Percentiles rank a stretch among this genome's conserved stretches.
Evolutionary conservation across 192 early-diverging fungal species (phyloP).

Genomic region (Coemansia sp.): DNA sequence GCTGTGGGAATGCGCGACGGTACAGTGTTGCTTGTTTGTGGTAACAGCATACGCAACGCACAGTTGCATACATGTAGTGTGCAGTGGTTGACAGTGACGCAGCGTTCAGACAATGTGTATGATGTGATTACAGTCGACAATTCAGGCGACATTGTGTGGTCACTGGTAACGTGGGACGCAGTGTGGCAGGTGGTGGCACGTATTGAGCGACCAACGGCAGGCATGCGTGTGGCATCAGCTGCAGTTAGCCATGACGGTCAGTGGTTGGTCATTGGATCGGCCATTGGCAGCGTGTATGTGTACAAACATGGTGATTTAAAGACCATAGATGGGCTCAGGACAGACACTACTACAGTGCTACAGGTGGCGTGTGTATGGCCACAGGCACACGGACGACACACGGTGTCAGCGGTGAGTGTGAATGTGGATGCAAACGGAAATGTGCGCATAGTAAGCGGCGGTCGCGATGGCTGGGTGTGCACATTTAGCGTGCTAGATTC

Average conservation of each 20-base stretch:
- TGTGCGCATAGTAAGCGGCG: slow-evolving; percentile 14
- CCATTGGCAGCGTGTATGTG: slow-evolving; percentile 16
- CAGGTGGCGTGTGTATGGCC: not conserved
- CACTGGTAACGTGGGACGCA: not conserved
- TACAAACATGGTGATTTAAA: not conserved
- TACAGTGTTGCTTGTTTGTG: not conserved
- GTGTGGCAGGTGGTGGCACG: not conserved
- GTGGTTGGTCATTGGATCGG: slow-evolving; percentile 20
- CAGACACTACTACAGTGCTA: not conserved
- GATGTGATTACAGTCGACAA: slow-evolving; percentile 9
- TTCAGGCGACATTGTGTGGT: not conserved
- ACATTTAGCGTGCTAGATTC: not conserved
- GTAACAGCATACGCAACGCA: not conserved
- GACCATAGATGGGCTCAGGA: not conserved
- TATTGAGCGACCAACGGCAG: slow-evolving; percentile 1
- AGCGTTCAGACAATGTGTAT: not conserved
- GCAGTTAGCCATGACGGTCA: slow-evolving; percentile 1
- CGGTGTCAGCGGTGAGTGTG: slow-evolving; percentile 9
- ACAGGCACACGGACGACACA: slow-evolving; percentile 8
- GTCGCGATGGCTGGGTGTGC: slow-evolving; percentile 25
- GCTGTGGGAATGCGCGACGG: not conserved
- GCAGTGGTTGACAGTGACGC: not conserved
- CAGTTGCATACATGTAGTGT: not conserved
- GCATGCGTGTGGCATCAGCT: slow-evolving; percentile 12
- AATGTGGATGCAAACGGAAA: not conserved